phyloP scores from a whole-genome alignment of 495 filamentous ascomycete genomes.

The Lepraria neglecta region DNA sequence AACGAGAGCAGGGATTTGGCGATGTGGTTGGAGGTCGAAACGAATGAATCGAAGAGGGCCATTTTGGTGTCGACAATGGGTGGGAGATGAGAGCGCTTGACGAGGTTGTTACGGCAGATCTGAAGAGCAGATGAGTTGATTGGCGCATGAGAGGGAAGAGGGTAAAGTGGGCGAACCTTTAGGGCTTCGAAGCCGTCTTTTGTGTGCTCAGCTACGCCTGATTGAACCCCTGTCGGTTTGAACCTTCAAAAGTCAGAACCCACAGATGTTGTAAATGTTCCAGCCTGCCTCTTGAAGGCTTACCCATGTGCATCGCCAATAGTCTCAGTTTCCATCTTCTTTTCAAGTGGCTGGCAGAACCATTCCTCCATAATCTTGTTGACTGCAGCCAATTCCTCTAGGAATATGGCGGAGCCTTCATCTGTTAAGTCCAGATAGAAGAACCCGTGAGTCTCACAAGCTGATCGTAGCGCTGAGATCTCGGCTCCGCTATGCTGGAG shows the following conservation, averaged over 20 bases:
- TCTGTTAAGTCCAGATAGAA: slow-evolving; percentile 51
- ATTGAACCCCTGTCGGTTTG: slow-evolving; percentile 1
- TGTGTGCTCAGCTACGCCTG: background rate
- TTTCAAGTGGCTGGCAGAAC: slow-evolving; percentile 9
- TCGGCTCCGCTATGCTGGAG: slow-evolving; percentile 23
- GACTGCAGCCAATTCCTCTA: slow-evolving; percentile 44
- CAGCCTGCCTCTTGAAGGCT: slow-evolving; percentile 39
- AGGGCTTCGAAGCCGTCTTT: slow-evolving; percentile 41
- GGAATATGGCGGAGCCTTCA: slow-evolving; percentile 26
- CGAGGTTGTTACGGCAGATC: background rate
- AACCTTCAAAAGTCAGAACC: background rate
- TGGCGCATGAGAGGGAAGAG: background rate
- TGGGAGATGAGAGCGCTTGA: slow-evolving; percentile 35
- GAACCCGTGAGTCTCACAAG: slow-evolving; percentile 47
- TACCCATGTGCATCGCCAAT: slow-evolving; percentile 44
- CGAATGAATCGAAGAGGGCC: slow-evolving; percentile 40
- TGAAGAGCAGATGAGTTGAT: slow-evolving; percentile 12
- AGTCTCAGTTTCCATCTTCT: slow-evolving; percentile 33
- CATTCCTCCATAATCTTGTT: slow-evolving; percentile 30
- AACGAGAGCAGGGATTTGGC: slow-evolving; percentile 47
- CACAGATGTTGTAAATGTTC: slow-evolving; percentile 35
- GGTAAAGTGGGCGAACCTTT: slow-evolving; percentile 38
- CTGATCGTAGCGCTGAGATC: slow-evolving; percentile 43
- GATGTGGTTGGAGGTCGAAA: slow-evolving; percentile 46
- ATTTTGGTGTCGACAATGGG: slow-evolving; percentile 45